Percentiles rank a stretch among this genome's conserved stretches.
Evolutionary conservation across 2,329 filamentous ascomycete genomes (phyloP).

Genomic region (Diaporthe ampelina): DNA sequence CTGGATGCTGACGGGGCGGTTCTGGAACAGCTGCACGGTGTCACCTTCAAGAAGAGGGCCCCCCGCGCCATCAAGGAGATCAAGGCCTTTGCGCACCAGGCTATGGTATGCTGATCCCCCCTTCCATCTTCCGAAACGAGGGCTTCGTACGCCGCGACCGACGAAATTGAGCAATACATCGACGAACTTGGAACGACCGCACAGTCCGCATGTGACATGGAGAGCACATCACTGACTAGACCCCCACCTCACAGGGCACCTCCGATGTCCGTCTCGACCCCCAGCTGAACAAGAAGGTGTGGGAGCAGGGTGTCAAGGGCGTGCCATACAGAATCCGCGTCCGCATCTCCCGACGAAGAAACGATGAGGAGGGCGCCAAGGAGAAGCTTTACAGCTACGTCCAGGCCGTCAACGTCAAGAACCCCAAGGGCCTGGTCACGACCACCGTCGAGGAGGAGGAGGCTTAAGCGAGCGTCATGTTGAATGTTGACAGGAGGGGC

Average conservation of each 20-base stretch:
- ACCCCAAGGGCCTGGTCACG: slow-evolving; percentile 97
- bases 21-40: slow-evolving; percentile 85
- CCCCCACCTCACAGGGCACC: slow-evolving; percentile 78
- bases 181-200: not conserved
- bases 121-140: slow-evolving; percentile 31
- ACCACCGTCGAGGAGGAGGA: slow-evolving; percentile 84
- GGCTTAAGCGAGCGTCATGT: slow-evolving; percentile 43
- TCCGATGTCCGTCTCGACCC: slow-evolving; percentile 97
- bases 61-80: slow-evolving; percentile 99
- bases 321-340: slow-evolving; percentile 97
- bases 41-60: slow-evolving; percentile 99
- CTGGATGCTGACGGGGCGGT: slow-evolving; percentile 51
- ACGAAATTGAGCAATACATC: slow-evolving; percentile 1
- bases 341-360: slow-evolving; percentile 99
- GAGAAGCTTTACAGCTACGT: slow-evolving; percentile 99
- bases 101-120: slow-evolving; percentile 83
- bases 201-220: not conserved
- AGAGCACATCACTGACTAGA: slow-evolving; percentile 34
- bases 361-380: slow-evolving; percentile 99
- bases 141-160: slow-evolving; percentile 10
- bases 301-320: slow-evolving; percentile 99
- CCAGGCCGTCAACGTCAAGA: slow-evolving; percentile 99
- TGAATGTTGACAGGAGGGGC: slow-evolving; percentile 18
- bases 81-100: slow-evolving; percentile 89
- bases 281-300: slow-evolving; percentile 99